Conservation (phyloP, 2,329 filamentous ascomycete species). For the Diatrype stigma region DNA sequence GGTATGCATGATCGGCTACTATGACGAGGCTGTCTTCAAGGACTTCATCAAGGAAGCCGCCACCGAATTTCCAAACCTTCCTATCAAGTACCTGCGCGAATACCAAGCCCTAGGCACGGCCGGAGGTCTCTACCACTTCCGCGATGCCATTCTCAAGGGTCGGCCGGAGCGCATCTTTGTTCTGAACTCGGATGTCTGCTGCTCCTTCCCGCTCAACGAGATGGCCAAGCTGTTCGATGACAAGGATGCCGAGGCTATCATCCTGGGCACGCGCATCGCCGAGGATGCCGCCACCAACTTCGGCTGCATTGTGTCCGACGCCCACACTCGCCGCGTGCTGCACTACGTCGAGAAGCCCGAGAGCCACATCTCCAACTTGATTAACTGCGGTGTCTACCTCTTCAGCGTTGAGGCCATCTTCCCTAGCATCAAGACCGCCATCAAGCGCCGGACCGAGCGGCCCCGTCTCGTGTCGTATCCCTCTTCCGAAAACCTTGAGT, state of each 20-base stretch:
- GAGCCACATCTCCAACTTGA: constrained; percentile 94
- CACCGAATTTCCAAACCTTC: constrained; percentile 79
- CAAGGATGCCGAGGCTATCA: constrained; percentile 93
- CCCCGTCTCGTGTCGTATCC: constrained; percentile 92
- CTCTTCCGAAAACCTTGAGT: constrained; percentile 87
- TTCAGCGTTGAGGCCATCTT: constrained; percentile 96
- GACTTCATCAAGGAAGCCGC: constrained; percentile 94
- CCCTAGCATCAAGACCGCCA: constrained; percentile 87
- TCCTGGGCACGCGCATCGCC: constrained; percentile 85
- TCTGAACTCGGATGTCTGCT: constrained; percentile 97
- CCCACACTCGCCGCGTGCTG: constrained; percentile 88
- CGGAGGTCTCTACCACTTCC: constrained; percentile 97
- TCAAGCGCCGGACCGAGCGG: constrained; percentile 90
- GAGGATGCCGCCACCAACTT: constrained; percentile 94
- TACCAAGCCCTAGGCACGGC: constrained; percentile 95
- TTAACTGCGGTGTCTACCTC: constrained; percentile 98
- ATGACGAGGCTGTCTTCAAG: constrained; percentile 93
- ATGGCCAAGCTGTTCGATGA: constrained; percentile 95
- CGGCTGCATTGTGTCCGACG: constrained; percentile 93
- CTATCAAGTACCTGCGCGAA: constrained; percentile 93
- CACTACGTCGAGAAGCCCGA: constrained; percentile 99
- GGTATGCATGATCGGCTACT: constrained; percentile 98
- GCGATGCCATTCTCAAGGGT: constrained; percentile 96
- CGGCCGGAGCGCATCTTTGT: constrained; percentile 94
- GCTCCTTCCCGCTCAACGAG: constrained; percentile 91